phyloP scores from a whole-genome alignment of 345 rosid species.

The Linum tenue region DNA sequence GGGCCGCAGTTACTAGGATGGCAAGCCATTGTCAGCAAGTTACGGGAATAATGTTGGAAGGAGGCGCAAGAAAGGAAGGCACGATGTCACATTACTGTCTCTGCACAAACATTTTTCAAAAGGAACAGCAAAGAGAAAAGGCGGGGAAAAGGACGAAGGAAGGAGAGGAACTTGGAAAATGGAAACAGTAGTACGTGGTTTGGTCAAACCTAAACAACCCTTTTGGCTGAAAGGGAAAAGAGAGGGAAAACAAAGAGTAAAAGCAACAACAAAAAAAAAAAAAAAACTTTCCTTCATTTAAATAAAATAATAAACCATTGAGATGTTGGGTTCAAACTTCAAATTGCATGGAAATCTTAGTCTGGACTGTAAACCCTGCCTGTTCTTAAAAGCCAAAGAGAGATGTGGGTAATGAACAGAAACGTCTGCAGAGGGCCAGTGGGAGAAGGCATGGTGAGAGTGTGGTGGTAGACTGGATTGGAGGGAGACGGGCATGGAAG shows the following conservation, averaged over 20 bases:
- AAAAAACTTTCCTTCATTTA: constrained; percentile 6
- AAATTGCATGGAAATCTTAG: too few species aligned
- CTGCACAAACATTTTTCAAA: too few species aligned
- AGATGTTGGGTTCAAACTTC: too few species aligned
- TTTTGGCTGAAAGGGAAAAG: background rate
- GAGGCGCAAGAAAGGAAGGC: too few species aligned
- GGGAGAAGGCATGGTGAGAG: constrained; percentile 6
- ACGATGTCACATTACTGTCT: too few species aligned
- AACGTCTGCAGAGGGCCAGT: too few species aligned
- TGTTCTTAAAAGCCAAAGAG: constrained; percentile 11
- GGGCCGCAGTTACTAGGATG: background rate
- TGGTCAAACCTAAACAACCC: constrained; percentile 32
- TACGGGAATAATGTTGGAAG: constrained; percentile 16
- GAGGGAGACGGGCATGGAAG: constrained; percentile 4
- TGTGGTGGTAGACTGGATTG: constrained; percentile 31
- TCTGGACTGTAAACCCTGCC: too few species aligned
- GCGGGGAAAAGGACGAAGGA: too few species aligned
- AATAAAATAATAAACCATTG: too few species aligned
- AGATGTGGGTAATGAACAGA: too few species aligned
- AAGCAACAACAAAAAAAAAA: background rate
- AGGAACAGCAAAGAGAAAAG: background rate
- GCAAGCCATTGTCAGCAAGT: constrained; percentile 12
- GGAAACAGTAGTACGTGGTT: background rate
- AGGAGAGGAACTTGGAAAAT: background rate
- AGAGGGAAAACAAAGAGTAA: background rate